Percentiles rank a stretch among this genome's conserved stretches.
These are phyloP conservation scores for Prunus armeniaca DNA, from an alignment of 306 rosid species.

Conservation along the genomic window DNA sequence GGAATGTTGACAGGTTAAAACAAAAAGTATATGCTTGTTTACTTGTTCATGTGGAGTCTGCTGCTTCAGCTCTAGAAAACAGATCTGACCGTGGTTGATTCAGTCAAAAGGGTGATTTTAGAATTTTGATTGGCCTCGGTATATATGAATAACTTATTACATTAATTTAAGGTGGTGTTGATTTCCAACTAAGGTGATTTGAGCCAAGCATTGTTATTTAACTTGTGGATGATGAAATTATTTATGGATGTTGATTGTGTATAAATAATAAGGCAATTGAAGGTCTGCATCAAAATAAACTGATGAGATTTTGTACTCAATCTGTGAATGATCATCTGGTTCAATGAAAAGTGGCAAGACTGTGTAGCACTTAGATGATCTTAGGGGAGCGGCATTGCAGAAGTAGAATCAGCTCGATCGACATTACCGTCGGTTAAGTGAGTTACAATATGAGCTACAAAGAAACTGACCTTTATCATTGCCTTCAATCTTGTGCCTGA, in stretches of 20 bases:
- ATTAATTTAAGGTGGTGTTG: constrained; percentile 14
- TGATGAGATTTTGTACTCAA: neutral
- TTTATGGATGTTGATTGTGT: constrained; percentile 18
- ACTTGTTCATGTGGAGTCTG: constrained; percentile 75
- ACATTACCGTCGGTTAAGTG: neutral
- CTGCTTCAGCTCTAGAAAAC: constrained; percentile 79
- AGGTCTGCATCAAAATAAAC: neutral
- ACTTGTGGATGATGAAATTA: constrained; percentile 15
- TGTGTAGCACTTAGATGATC: neutral
- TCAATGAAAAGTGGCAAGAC: neutral
- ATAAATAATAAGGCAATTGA: neutral
- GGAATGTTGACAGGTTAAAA: constrained; percentile 64
- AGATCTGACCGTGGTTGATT: constrained; percentile 43
- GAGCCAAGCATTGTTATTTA: constrained; percentile 18
- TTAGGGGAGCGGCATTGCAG: constrained; percentile 6
- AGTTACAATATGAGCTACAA: neutral
- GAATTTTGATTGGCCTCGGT: constrained; percentile 3
- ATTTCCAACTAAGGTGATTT: constrained; percentile 10
- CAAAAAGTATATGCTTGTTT: constrained; percentile 68
- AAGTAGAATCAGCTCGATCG: neutral
- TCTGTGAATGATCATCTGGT: neutral
- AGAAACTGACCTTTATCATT: constrained; percentile 16
- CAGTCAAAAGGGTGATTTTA: neutral
- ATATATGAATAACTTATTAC: constrained; percentile 36
- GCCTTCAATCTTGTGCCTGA: neutral